Conservation (phyloP, 345 rosid species). For the Erodium maritimum region DNA sequence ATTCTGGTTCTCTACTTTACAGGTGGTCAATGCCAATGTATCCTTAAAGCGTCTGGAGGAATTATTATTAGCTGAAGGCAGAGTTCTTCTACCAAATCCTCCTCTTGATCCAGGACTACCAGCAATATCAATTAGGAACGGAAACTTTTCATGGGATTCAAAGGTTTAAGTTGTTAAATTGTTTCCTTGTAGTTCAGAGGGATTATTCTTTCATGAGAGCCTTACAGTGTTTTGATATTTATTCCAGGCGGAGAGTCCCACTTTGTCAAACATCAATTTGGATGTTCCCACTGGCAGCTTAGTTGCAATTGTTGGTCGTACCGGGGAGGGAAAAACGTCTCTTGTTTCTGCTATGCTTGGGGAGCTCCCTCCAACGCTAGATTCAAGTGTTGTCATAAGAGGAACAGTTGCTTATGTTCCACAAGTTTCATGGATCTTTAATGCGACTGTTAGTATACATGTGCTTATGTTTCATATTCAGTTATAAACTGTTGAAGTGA, state of each 20-base stretch:
- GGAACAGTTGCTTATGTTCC: conserved; percentile 95
- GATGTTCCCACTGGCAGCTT: conserved; percentile 82
- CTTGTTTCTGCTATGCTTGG: conserved; percentile 96
- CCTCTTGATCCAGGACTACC: conserved; percentile 62
- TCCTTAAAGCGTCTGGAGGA: conserved; percentile 93
- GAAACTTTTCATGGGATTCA: conserved; percentile 90
- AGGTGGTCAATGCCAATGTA: conserved; percentile 93
- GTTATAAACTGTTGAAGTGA: not conserved
- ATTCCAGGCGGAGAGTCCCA: conserved; percentile 73
- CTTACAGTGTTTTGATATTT: conserved; percentile 10
- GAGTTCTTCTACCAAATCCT: conserved; percentile 85
- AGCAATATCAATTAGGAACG: conserved; percentile 73
- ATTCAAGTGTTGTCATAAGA: conserved; percentile 54
- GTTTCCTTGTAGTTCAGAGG: not conserved
- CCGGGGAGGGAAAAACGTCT: conserved; percentile 99
- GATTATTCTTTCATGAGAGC: not conserved
- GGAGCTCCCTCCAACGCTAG: conserved; percentile 76
- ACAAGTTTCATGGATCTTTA: conserved; percentile 98
- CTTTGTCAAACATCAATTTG: conserved; percentile 76
- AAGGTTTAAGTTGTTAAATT: conserved; percentile 36
- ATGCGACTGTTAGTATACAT: conserved; percentile 65
- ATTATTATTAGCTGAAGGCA: conserved; percentile 76
- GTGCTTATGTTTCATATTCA: not conserved
- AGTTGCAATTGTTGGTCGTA: conserved; percentile 93
- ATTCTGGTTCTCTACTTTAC: conserved; percentile 15